phyloP scores from a whole-genome alignment of 306 rosid genomes.

The Vigna nakashimae region DNA sequence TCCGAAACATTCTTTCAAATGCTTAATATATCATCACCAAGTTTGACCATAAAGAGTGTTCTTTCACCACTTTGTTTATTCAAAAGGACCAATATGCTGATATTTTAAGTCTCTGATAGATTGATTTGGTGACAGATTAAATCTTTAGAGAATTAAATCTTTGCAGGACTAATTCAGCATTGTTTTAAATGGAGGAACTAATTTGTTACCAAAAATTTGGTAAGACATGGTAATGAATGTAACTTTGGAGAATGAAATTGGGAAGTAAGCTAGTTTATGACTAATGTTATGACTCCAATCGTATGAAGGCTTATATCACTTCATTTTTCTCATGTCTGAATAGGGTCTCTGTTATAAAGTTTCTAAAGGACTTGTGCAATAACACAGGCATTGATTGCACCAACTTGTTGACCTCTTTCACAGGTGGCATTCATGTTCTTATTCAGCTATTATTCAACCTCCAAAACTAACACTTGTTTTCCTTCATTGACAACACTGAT shows the following conservation, averaged over 20 bases:
- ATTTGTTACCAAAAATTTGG: neutral
- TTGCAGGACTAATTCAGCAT: neutral
- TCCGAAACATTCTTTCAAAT: neutral
- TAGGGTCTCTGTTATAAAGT: slow-evolving; percentile 60
- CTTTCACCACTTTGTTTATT: neutral
- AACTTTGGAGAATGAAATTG: neutral
- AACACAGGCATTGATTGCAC: slow-evolving; percentile 79
- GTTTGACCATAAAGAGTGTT: neutral
- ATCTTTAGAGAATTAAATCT: neutral
- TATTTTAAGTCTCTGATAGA: neutral
- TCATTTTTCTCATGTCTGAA: slow-evolving; percentile 36
- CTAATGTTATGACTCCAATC: slow-evolving; percentile 15
- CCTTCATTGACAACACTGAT: neutral
- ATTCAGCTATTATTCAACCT: neutral
- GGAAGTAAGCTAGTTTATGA: slow-evolving; percentile 19
- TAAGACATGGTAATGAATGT: neutral
- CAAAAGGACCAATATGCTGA: neutral
- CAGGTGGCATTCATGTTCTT: slow-evolving; percentile 58
- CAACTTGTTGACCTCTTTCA: slow-evolving; percentile 74
- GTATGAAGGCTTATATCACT: slow-evolving; percentile 18
- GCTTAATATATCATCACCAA: neutral
- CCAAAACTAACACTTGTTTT: slow-evolving; percentile 1
- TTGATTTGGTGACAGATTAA: neutral
- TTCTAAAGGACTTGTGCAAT: slow-evolving; percentile 67
- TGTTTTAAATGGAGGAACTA: neutral